Evolutionary conservation across 495 filamentous ascomycete species (phyloP), one percentile per base, ranked within the genome.

Genomic region (Penicillium riverlandense): DNA sequence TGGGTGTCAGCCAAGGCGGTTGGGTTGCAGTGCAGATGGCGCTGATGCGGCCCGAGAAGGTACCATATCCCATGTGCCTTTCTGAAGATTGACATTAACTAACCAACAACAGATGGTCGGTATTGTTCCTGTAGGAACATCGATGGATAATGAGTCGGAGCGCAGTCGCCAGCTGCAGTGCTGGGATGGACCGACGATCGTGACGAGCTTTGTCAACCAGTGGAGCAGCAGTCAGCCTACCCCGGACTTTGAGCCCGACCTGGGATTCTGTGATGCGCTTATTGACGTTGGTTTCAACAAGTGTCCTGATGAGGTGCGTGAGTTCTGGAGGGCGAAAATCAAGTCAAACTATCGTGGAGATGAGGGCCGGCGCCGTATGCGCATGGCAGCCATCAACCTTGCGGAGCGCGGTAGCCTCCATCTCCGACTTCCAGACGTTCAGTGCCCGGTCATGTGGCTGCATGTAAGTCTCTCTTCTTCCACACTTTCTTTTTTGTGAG

Each of bases 1-100:
- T 83, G 7, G 80, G 82, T 5, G 81, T 78, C 0, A 79, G 74
- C 47, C 80, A 84, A 52, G 81, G 82, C 1, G 79, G 78, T 0
- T 84, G 76, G 76, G 72, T 84, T 9, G 72, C 71, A 0, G 63
- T 68, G 6, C 55, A 74, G 33, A 84, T 84, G 79, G 79, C 77
- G 0, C 40, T 84, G 29, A 46, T 83, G 35, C 69, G 69, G 7
- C 80, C 80, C 1, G 74, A 82, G n/a, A 78, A 58, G 67, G 72
- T 77, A 53, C 8, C 41, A 43, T 3, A 36, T 4, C 12, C 15
- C 2, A 13, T 22, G 29, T 22, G 22, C 31, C 14, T 9, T 40
- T 8, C 14, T 12, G n/a, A 0, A 8, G 8, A 16, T 28, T 47
- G 31, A 35, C 16, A 6, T 0, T 22, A 37, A 7, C 34, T 47